phyloP scores from a whole-genome alignment of 225 moss, liverwort and hornwort species.

The Bryoerythrophyllum caledonicum region DNA sequence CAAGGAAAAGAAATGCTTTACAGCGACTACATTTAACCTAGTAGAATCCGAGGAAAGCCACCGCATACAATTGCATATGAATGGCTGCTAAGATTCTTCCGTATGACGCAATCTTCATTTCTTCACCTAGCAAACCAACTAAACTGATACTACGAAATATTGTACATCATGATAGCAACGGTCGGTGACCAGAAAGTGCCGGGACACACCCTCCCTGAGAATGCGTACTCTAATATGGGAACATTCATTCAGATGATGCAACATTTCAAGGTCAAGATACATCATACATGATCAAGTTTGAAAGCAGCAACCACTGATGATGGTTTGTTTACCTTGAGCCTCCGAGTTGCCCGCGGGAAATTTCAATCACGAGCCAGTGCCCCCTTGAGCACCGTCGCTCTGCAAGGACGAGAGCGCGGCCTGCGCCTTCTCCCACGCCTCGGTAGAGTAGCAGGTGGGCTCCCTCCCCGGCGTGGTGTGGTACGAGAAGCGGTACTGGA shows the following conservation, averaged over 20 bases:
- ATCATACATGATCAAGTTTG: conserved; percentile 20
- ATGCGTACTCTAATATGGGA: conserved; percentile 10
- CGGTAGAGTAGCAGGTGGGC: conserved; percentile 31
- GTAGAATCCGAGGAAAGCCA: conserved; percentile 16
- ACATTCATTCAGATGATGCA: conserved; percentile 28
- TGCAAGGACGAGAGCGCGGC: conserved; percentile 59
- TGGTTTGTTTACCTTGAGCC: conserved; percentile 44
- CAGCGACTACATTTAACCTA: conserved; percentile 8
- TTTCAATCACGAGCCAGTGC: conserved; percentile 22
- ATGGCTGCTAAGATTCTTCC: conserved; percentile 20
- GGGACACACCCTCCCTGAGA: conserved; percentile 15
- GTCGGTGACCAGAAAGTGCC: conserved; percentile 7
- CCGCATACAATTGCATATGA: conserved; percentile 18
- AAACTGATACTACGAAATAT: conserved; percentile 11
- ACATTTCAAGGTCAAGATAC: conserved; percentile 7
- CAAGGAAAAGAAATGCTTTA: conserved; percentile 4
- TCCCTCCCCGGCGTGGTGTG: conserved; percentile 40
- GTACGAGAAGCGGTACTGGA: conserved; percentile 42
- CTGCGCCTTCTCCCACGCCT: conserved; percentile 65
- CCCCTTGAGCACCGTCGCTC: conserved; percentile 34
- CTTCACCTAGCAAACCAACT: conserved; percentile 18
- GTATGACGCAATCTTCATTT: conserved; percentile 11
- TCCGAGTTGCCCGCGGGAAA: conserved; percentile 17
- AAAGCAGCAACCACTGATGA: conserved; percentile 16
- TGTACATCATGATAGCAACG: conserved; percentile 22